Evolutionary conservation across 2,329 filamentous ascomycete species (phyloP), one percentile per base, ranked within the genome.

Genomic region (Fonsecaea nubica): DNA sequence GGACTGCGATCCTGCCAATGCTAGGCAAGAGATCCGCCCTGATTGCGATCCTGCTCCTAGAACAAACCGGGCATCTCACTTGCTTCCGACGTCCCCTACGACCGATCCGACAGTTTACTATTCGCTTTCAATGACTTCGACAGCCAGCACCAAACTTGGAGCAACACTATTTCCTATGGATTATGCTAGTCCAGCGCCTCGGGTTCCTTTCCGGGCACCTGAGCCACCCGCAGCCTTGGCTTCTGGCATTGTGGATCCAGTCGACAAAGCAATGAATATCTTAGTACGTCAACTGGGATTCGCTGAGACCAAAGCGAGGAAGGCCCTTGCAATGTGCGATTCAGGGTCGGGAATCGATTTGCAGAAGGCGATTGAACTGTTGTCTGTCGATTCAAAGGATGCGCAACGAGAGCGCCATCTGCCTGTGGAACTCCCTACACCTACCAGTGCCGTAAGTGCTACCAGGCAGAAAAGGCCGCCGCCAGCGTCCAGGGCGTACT

Each of bases 241-340:
- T 25, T 56, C 64, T 69, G 59, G 74, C 70, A 69, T 84, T 74
- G 69, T 83, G 42, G 84, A 87, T 59, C 85, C 86, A 0, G 83
- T 84, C 13, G 86, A 88, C 56, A 79, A 81, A 54, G 87, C 87
- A 0, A 82, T 89, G 18, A 77, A 80, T 55, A 79, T 82, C 50
- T 84, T 89, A 63, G 84, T 88, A 10, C 70, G 76, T 4, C 83
- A 87, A 40, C 85, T 89, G 75, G 87, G 87, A 0, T 89, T 89
- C 69, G 80, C 80, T 7, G 77, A 82, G 15, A 80, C 81, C 18
- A 81, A 87, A 68, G 86, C 86, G 7, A 82, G 83, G 65, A 82
- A 83, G 72, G 87, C 87, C 18, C 76, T 89, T 18, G 81, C 83
- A 48, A 81, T 84, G 71, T 89, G 86, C 4, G 87, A 89, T 74